Conservation (phyloP, 345 rosid species). For the Adansonia digitata region DNA sequence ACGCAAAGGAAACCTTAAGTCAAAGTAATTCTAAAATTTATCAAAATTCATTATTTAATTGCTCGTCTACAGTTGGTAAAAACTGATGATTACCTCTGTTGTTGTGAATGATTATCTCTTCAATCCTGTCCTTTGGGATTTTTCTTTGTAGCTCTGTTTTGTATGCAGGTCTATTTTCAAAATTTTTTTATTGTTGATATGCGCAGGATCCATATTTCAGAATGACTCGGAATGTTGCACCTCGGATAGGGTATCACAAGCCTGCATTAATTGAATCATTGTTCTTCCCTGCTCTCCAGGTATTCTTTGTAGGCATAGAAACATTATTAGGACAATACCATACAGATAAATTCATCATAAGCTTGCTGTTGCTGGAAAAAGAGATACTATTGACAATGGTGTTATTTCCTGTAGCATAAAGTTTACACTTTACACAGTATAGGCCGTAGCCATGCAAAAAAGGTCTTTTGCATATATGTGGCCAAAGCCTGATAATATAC, state of each 20-base stretch:
- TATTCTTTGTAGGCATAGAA: slow-evolving; percentile 14
- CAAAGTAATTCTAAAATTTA: not conserved
- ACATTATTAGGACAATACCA: not conserved
- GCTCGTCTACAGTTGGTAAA: not conserved
- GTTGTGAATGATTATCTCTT: not conserved
- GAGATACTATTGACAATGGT: not conserved
- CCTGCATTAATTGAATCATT: slow-evolving; percentile 83
- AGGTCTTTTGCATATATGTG: not conserved
- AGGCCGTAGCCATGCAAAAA: not conserved
- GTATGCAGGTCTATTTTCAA: not conserved
- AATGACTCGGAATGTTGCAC: slow-evolving; percentile 98
- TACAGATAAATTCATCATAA: not conserved
- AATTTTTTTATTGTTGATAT: slow-evolving; percentile 9
- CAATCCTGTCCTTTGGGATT: not conserved
- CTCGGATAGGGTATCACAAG: slow-evolving; percentile 87
- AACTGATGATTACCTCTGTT: not conserved
- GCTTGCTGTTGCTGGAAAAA: not conserved
- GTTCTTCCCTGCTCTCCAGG: slow-evolving; percentile 86
- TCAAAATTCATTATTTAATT: not conserved
- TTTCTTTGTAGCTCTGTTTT: not conserved
- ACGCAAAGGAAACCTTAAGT: not conserved
- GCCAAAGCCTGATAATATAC: not conserved
- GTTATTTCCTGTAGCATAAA: not conserved
- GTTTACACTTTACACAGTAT: not conserved
- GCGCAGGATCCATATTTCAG: slow-evolving; percentile 96